Evolutionary conservation across 805 yeast species (phyloP), one percentile per base, ranked within the genome.

Genomic region (Debaryomyces prosopidis): DNA sequence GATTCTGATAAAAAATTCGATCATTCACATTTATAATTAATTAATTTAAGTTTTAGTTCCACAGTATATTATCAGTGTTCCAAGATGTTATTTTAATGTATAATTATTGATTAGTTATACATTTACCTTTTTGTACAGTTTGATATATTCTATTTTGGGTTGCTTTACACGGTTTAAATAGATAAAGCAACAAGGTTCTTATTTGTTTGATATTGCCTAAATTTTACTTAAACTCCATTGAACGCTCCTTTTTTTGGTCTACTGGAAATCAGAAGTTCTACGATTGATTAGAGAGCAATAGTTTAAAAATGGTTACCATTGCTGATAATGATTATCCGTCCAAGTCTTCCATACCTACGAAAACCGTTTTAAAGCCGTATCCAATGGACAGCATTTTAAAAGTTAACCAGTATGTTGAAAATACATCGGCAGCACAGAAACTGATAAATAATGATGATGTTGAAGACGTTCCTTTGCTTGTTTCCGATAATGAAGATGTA

Each of bases 401-500:
- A 34, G 50, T 11, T 59, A 56, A 39, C 28, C 19, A n/a, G 27
- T 18, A 36, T 23, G 19, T 36, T 27, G 39, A 10, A 18, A n/a
- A 12, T 14, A 36, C 27, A 14, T 36, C 39, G 12, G 12, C 20
- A n/a, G 12, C 17, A n/a, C 16, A 19, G 15, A 19, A 19, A 10
- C 10, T 10, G 17, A 12, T 26, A 14, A 20, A 17, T 30, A 14
- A 20, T 10, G 34, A 30, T 2, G 40, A 35, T 12, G 32, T 30
- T 14, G 20, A 43, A 16, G 72, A 67, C 44, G 55, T 66, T 38
- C 73, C 73, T 8, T 57, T 59, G 26, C 54, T 68, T 18, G 55
- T 68, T 10, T 58, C 70, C 23, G 73, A 68, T 43, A 50, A 58
- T 51, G 72, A 63, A 31, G 65, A 52, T 18, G 51, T 42, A 15